Base-by-base conservation (phyloP, 129 eudicot species). In the Sambucus nigra region DNA sequence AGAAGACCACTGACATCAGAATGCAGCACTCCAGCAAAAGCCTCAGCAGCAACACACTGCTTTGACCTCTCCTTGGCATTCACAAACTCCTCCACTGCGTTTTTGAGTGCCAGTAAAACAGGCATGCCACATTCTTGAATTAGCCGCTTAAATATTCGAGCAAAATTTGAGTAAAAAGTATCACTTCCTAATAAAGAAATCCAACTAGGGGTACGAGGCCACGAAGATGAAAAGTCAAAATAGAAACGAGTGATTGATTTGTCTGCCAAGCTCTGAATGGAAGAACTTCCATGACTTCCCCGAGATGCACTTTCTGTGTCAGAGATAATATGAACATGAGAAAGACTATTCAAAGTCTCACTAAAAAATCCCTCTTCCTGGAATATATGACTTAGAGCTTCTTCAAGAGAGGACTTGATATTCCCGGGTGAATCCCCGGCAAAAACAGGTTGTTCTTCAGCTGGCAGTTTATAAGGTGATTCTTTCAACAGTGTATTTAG, bases 191-290 rank as follows among this genome's bases (percentile, higher is more conserved):
- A 65, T 47, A 91, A 79, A 16, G 99, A 70, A 20, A 91, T 91
- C 99, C 99, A 91, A 62, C 82, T 86, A 45, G 99, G 95, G 41
- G 95, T 91, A 39, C 99, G 88, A 25, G 99, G 99, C 99, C 99
- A 91, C 50, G 94, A 74, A 61, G 99, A 72, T 58, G 99, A 82
- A 72, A 91, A 91, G 16, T 91, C 95, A 54, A 91, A 91, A 72
- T 82, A 91, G 82, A 91, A 91, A 46, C 80, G 95, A 39, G 99
- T 86, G 55, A 91, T 91, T 10, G 99, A 91, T 75, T 91, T 91
- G 65, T 91, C 99, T 16, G 95, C 99, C 63, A 91, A 60, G 46
- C 94, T 91, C 73, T 91, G 99, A 60, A 89, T 69, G 14, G 89
- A 76, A 62, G 98, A 91, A 57, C 63, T 80, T 46, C 88, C 93